Conservation (phyloP, 2,329 filamentous ascomycete species). For the Aspergillus neoniger region DNA sequence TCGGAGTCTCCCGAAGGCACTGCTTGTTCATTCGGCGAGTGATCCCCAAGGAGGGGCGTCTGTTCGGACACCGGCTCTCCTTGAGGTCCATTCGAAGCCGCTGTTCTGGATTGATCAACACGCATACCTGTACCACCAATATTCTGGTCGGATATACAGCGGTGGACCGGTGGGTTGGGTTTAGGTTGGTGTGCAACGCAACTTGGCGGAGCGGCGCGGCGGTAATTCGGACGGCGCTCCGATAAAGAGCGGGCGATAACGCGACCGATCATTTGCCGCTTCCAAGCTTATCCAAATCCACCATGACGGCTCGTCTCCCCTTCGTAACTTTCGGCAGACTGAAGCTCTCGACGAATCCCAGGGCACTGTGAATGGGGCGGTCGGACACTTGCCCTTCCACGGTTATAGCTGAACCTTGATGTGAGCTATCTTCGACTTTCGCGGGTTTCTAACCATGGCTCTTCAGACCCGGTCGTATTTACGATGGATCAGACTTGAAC, state of each 20-base stretch:
- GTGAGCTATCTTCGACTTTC: not conserved
- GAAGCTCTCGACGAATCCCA: not conserved
- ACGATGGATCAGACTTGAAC: slow-evolving; percentile 1
- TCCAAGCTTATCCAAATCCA: no score
- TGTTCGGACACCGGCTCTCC: slow-evolving; percentile 29
- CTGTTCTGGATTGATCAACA: slow-evolving; percentile 9
- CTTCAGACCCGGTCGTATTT: not conserved
- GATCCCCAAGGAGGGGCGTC: slow-evolving; percentile 34
- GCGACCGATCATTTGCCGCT: not conserved
- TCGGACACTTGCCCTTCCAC: not conserved
- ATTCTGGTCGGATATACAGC: not conserved
- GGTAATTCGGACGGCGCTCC: slow-evolving; percentile 8
- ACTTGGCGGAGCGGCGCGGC: not conserved
- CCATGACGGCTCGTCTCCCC: no score
- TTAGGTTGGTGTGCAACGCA: not conserved
- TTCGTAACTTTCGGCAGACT: no score
- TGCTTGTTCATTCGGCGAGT: slow-evolving; percentile 13
- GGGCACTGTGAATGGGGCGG: not conserved
- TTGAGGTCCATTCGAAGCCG: slow-evolving; percentile 2
- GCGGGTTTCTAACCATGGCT: not conserved
- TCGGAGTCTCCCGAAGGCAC: slow-evolving; percentile 14
- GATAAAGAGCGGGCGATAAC: not conserved
- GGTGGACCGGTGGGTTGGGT: not conserved
- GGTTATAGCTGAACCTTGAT: not conserved
- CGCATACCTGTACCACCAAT: slow-evolving; percentile 13